Percentiles rank a stretch among this genome's conserved stretches.
These are phyloP conservation scores for Podospora sp. DNA, from an alignment of 495 filamentous ascomycete genomes.

Conservation along the genomic window DNA sequence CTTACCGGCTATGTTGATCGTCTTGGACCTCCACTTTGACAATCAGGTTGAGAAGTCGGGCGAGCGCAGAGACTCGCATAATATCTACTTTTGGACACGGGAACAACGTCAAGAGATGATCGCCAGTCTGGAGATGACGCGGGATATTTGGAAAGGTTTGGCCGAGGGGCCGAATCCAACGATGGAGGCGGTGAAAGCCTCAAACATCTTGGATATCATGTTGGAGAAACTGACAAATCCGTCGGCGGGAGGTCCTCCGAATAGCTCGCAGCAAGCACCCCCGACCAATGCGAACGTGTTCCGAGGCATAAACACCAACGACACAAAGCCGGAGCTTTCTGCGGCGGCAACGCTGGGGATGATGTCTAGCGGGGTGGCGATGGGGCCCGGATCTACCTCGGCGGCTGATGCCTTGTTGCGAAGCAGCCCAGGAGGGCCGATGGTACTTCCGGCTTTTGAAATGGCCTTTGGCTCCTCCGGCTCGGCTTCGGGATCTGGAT, in stretches of 20 bases:
- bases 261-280: slow-evolving; percentile 30
- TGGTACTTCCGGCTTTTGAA: slow-evolving; percentile 41
- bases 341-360: slow-evolving; percentile 84
- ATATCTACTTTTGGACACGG: slow-evolving; percentile 66
- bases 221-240: slow-evolving; percentile 66
- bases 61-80: slow-evolving; percentile 43
- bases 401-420: slow-evolving; percentile 32
- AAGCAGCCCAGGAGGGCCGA: slow-evolving; percentile 40
- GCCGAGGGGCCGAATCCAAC: slow-evolving; percentile 58
- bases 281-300: slow-evolving; percentile 28
- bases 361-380: slow-evolving; percentile 66
- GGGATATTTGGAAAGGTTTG: slow-evolving; percentile 75
- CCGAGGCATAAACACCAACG: slow-evolving; percentile 31
- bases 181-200: slow-evolving; percentile 89
- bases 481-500: slow-evolving; percentile 28
- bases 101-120: slow-evolving; percentile 79
- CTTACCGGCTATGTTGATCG: slow-evolving; percentile 86
- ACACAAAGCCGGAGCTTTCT: slow-evolving; percentile 60
- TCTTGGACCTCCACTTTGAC: slow-evolving; percentile 69
- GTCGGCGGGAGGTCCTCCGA: slow-evolving; percentile 10
- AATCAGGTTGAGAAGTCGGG: slow-evolving; percentile 39
- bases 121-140: slow-evolving; percentile 66
- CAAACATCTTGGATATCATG: slow-evolving; percentile 76
- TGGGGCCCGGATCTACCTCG: slow-evolving; percentile 52
- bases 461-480: slow-evolving; percentile 32